These are phyloP conservation scores for Diophrys appendiculata DNA, from an alignment of 73 alveolate genomes.

Conservation along the genomic window DNA sequence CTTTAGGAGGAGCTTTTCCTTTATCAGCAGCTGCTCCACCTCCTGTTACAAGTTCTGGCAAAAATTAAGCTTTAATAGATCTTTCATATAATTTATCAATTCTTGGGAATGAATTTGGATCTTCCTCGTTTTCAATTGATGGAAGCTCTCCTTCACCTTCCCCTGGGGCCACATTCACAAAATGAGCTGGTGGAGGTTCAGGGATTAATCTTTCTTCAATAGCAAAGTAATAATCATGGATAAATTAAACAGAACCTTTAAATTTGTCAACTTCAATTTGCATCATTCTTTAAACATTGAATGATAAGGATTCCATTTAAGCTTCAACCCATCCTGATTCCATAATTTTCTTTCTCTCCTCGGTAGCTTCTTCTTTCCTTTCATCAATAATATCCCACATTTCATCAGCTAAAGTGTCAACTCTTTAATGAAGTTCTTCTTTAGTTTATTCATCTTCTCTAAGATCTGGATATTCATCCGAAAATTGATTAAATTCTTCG, in stretches of 20 bases:
- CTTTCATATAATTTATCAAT: constrained; percentile 86
- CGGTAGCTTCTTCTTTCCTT: constrained; percentile 89
- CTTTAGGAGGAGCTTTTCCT: constrained; percentile 85
- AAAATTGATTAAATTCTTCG: constrained; percentile 84
- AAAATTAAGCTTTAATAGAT: constrained; percentile 70
- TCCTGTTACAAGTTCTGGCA: constrained; percentile 75
- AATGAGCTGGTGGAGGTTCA: constrained; percentile 48
- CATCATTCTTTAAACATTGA: constrained; percentile 73
- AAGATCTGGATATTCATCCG: constrained; percentile 92
- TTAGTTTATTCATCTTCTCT: constrained; percentile 95
- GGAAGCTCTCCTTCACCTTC: constrained; percentile 71
- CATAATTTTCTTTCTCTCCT: constrained; percentile 88
- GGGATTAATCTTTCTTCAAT: constrained; percentile 82
- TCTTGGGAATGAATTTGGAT: constrained; percentile 79
- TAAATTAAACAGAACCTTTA: constrained; percentile 73
- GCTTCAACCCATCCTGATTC: constrained; percentile 91
- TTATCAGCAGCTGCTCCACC: constrained; percentile 82
- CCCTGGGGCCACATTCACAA: constrained; percentile 61
- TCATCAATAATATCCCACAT: constrained; percentile 92
- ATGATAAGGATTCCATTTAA: constrained; percentile 77
- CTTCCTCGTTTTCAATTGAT: constrained; percentile 60
- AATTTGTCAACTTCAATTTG: constrained; percentile 90
- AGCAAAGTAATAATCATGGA: constrained; percentile 89
- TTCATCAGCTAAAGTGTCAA: constrained; percentile 91
- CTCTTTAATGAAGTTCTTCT: constrained; percentile 96